Percentiles rank a stretch among this genome's conserved stretches.
Evolutionary conservation across 306 rosid genomes (phyloP).

Genomic region (Abrus pulchellus): DNA sequence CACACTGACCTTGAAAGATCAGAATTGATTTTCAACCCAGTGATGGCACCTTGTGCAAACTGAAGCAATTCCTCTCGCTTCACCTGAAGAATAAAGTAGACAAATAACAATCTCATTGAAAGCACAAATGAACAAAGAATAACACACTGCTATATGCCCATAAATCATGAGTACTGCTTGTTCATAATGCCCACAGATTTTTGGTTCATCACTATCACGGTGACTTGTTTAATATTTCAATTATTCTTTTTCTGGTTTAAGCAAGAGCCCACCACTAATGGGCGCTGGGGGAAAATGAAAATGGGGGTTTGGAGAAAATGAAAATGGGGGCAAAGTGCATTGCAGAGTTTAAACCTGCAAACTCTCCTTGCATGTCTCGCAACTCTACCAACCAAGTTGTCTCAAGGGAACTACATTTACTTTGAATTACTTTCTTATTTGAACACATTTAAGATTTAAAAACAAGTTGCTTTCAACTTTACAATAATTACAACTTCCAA

Average conservation of each 20-base stretch:
- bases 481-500: background rate
- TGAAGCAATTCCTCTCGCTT: conserved; percentile 98
- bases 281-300: background rate
- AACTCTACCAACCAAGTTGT: background rate
- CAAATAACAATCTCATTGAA: conserved; percentile 25
- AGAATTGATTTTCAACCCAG: conserved; percentile 89
- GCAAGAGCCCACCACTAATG: background rate
- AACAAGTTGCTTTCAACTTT: background rate
- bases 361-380: background rate
- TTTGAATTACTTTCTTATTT: conserved; percentile 10
- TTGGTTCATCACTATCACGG: background rate
- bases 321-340: background rate
- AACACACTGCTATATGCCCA: background rate
- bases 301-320: too few species aligned
- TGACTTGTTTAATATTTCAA: background rate
- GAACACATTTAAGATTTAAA: background rate
- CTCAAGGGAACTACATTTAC: background rate
- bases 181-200: conserved; percentile 4
- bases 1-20: conserved; percentile 76
- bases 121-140: conserved; percentile 27
- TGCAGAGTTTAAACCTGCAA: background rate
- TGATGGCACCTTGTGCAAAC: conserved; percentile 95
- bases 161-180: background rate
- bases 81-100: conserved; percentile 66
- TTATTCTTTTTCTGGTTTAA: background rate